These are phyloP conservation scores for Pascua sp. DNA, from an alignment of 1,284 basidiomycete genomes.

Conservation along the genomic window DNA sequence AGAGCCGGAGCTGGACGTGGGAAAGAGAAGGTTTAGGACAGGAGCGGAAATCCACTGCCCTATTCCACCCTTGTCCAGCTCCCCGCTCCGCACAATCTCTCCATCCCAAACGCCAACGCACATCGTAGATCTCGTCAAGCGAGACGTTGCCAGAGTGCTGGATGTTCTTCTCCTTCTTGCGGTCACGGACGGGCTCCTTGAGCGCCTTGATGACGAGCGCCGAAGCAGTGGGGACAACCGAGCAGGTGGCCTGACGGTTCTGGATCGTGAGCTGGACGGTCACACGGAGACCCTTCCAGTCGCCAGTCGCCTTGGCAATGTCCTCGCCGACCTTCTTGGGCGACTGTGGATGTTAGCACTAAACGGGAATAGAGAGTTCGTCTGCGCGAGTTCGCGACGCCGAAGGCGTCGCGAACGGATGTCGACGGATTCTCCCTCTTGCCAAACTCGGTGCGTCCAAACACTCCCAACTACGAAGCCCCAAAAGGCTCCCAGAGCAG, in stretches of 20 bases:
- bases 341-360: conserved; percentile 59
- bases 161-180: conserved; percentile 99
- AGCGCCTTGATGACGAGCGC: conserved; percentile 98
- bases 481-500: too few species aligned
- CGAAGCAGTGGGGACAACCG: conserved; percentile 96
- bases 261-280: conserved; percentile 99
- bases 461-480: neutral
- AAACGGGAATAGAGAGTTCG: neutral
- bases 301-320: conserved; percentile 97
- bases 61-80: neutral
- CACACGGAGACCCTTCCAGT: conserved; percentile 99
- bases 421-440: too few species aligned
- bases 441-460: too few species aligned
- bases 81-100: neutral
- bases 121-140: conserved; percentile 91
- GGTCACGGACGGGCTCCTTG: conserved; percentile 98
- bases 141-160: conserved; percentile 95
- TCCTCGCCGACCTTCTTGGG: conserved; percentile 99
- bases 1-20: too few species aligned
- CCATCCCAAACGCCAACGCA: conserved; percentile 27
- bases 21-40: too few species aligned
- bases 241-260: conserved; percentile 97
- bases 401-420: too few species aligned
- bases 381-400: too few species aligned
- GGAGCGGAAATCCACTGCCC: neutral